phyloP scores from a whole-genome alignment of 1,284 basidiomycete species.

The Sporisorium reilianum region DNA sequence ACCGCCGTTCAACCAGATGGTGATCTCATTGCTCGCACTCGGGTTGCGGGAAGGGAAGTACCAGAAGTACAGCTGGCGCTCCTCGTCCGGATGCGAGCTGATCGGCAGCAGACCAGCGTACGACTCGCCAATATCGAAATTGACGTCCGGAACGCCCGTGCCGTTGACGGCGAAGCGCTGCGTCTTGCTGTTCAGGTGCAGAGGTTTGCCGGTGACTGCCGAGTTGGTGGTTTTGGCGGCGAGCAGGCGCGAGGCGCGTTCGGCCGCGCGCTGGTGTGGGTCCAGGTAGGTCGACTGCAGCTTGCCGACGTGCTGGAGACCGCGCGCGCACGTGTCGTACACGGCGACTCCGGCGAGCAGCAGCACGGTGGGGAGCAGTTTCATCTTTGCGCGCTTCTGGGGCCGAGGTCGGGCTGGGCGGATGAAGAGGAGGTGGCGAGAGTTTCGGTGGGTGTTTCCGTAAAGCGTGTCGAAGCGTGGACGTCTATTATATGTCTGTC shows the following conservation, averaged over 20 bases:
- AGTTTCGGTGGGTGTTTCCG: not conserved
- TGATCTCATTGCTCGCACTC: conserved; percentile 79
- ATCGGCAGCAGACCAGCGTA: conserved; percentile 62
- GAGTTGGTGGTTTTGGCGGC: conserved; percentile 20
- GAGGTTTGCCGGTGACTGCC: conserved; percentile 16
- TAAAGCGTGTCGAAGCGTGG: not conserved
- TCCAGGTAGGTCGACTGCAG: conserved; percentile 31
- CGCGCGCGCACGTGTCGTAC: conserved; percentile 36
- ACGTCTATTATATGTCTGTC: not conserved
- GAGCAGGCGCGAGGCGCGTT: conserved; percentile 18
- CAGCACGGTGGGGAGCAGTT: conserved; percentile 26
- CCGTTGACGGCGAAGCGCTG: conserved; percentile 37
- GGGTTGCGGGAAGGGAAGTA: conserved; percentile 82
- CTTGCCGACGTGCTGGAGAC: conserved; percentile 44
- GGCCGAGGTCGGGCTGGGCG: conserved; percentile 1
- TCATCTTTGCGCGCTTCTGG: conserved; percentile 21
- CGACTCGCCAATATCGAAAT: conserved; percentile 51
- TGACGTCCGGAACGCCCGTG: conserved; percentile 49
- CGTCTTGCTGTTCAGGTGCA: conserved; percentile 42
- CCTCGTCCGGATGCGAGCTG: conserved; percentile 31
- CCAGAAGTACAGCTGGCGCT: conserved; percentile 81
- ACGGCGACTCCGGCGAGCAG: conserved; percentile 30
- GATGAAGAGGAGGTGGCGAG: not conserved
- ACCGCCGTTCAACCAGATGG: conserved; percentile 75
- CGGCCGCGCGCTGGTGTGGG: conserved; percentile 29